Conservation (phyloP, 768 basidiomycete species). For the Suillus clintonianus region DNA sequence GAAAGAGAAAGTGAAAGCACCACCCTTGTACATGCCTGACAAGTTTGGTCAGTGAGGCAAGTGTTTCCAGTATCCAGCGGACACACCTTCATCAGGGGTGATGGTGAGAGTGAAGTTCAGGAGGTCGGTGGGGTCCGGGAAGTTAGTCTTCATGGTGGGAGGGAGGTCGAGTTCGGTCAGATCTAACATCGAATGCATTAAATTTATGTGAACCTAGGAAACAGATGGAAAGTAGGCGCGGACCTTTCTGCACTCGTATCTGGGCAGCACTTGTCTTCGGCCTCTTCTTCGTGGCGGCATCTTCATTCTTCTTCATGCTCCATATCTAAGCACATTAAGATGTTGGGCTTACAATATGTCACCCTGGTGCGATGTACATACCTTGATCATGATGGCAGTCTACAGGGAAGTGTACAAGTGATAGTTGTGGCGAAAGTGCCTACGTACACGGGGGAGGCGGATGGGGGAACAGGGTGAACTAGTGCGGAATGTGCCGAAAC, state of each 20-base stretch:
- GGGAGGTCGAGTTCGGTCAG: conserved; percentile 96
- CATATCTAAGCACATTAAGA: conserved; percentile 68
- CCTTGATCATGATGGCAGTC: conserved; percentile 45
- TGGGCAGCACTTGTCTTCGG: conserved; percentile 98
- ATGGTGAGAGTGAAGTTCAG: conserved; percentile 97
- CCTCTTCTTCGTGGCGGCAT: conserved; percentile 95
- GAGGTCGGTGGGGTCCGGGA: conserved; percentile 90
- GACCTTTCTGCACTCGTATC: conserved; percentile 99
- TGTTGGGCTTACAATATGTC: conserved; percentile 9
- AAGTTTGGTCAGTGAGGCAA: background rate
- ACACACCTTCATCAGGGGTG: conserved; percentile 91
- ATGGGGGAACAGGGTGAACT: conserved; percentile 17
- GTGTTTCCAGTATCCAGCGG: background rate
- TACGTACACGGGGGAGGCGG: conserved; percentile 6
- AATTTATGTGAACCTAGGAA: background rate
- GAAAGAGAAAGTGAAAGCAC: conserved; percentile 91
- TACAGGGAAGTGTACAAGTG: conserved; percentile 8
- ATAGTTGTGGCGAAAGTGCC: conserved; percentile 14
- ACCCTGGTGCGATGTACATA: conserved; percentile 13
- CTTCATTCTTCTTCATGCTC: conserved; percentile 99
- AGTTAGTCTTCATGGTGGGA: conserved; percentile 92
- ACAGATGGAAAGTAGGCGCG: background rate
- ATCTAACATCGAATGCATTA: conserved; percentile 49
- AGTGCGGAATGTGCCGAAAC: conserved; percentile 32
- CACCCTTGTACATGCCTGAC: conserved; percentile 97